phyloP scores from a whole-genome alignment of 805 yeast genomes.

The Tetrapisispora namnaoensis region DNA sequence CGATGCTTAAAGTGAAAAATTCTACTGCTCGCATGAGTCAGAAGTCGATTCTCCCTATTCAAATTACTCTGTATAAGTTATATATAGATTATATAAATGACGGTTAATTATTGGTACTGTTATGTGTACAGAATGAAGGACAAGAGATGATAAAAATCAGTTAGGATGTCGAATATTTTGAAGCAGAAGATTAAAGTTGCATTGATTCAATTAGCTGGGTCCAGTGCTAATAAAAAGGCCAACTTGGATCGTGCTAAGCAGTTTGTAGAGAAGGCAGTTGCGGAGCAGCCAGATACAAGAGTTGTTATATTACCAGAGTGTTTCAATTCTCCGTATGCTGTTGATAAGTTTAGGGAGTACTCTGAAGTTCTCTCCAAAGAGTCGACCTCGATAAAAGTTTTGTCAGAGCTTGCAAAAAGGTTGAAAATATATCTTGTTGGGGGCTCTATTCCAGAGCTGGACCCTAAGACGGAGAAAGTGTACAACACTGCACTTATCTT shows the following conservation, averaged over 20 bases:
- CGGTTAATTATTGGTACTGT: too few relatives aligned
- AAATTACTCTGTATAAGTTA: too few relatives aligned
- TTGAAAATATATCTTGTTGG: conserved; percentile 64
- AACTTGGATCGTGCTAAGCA: conserved; percentile 62
- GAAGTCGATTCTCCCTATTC: too few relatives aligned
- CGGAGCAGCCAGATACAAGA: conserved; percentile 50
- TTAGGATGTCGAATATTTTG: conserved; percentile 4
- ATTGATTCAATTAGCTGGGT: conserved; percentile 72
- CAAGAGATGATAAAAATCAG: too few relatives aligned
- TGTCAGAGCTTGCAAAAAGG: conserved; percentile 58
- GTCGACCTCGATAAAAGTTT: conserved; percentile 42
- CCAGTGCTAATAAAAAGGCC: conserved; percentile 57
- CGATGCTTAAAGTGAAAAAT: too few relatives aligned
- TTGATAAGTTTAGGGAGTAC: conserved; percentile 73
- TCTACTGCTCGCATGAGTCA: too few relatives aligned
- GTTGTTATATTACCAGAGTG: conserved; percentile 88
- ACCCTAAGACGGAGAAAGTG: conserved; percentile 42
- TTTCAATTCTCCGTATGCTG: conserved; percentile 92
- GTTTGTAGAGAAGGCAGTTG: conserved; percentile 54
- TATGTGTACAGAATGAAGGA: too few relatives aligned
- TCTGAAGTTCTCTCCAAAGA: conserved; percentile 82
- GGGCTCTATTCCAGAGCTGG: conserved; percentile 84
- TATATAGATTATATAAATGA: too few relatives aligned
- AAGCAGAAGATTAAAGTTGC: conserved; percentile 63
- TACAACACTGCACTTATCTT: conserved; percentile 73